Evolutionary conservation across 2,329 filamentous ascomycete genomes (phyloP).

Genomic region (Curvularia hawaiiensis): DNA sequence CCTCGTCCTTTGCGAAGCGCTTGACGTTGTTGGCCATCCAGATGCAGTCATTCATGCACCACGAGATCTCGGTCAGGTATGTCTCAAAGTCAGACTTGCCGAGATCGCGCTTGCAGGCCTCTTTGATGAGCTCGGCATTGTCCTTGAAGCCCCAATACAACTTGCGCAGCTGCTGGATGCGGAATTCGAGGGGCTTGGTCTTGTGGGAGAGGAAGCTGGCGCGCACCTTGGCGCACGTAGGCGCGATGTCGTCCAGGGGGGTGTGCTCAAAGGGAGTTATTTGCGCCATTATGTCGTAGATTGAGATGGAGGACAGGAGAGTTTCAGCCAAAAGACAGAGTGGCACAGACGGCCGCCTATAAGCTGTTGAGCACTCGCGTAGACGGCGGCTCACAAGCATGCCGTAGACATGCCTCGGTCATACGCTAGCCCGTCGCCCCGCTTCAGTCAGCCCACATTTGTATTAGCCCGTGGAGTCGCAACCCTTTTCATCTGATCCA

Average conservation of each 20-base stretch:
- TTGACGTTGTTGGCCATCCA: constrained; percentile 78
- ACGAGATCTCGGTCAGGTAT: constrained; percentile 74
- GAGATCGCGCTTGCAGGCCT: constrained; percentile 78
- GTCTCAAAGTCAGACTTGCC: constrained; percentile 79
- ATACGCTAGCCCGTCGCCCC: not conserved
- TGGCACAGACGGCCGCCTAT: constrained; percentile 7
- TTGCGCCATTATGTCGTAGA: constrained; percentile 9
- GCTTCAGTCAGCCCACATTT: not conserved
- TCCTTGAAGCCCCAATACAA: constrained; percentile 93
- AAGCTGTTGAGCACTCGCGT: constrained; percentile 1
- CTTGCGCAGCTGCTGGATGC: constrained; percentile 85
- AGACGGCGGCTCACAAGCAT: constrained; percentile 5
- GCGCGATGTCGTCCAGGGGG: constrained; percentile 41
- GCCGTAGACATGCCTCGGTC: constrained; percentile 13
- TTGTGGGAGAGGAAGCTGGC: constrained; percentile 76
- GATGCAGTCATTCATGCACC: constrained; percentile 80
- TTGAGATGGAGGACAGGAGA: not conserved
- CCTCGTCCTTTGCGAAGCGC: constrained; percentile 83
- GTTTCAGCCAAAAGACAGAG: not conserved
- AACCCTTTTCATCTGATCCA: not conserved
- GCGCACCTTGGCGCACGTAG: constrained; percentile 59
- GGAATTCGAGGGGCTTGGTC: constrained; percentile 82
- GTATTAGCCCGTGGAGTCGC: not conserved
- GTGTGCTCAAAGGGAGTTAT: constrained; percentile 44
- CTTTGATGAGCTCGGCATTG: constrained; percentile 71